phyloP scores from a whole-genome alignment of 164 flowering plant genomes.

The Vitis labrusca region DNA sequence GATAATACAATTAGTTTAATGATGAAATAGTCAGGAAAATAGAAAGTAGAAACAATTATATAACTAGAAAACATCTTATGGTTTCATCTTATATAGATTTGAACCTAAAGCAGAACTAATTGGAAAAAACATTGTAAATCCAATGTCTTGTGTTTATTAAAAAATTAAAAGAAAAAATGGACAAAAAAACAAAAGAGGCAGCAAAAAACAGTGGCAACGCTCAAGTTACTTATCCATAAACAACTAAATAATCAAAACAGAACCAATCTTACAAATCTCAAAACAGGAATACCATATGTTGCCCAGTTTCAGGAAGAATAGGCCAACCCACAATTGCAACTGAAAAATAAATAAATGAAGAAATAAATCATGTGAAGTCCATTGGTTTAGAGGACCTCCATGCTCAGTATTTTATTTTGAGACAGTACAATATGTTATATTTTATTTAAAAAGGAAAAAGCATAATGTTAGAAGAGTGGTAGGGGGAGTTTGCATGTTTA shows the following conservation, averaged over 20 bases:
- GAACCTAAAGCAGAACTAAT: not conserved
- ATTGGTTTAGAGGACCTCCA: not conserved
- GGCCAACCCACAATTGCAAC: too few species aligned
- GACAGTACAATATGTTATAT: not conserved
- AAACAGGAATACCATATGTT: not conserved
- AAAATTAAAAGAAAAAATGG: not conserved
- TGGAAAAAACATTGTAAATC: not conserved
- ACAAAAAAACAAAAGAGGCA: too few species aligned
- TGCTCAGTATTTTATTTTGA: not conserved
- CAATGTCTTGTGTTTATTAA: not conserved
- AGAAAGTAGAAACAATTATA: not conserved
- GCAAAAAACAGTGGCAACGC: too few species aligned
- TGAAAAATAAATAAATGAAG: too few species aligned
- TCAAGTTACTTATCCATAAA: not conserved
- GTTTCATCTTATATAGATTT: not conserved
- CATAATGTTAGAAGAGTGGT: not conserved
- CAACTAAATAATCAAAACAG: not conserved
- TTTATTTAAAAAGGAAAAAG: not conserved
- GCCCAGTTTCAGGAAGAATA: not conserved
- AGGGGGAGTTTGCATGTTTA: not conserved
- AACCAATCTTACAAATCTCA: not conserved
- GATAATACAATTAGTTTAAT: not conserved
- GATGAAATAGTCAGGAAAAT: not conserved
- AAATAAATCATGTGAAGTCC: not conserved
- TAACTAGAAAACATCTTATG: not conserved